Evolutionary conservation across 2,329 filamentous ascomycete species (phyloP).

Genomic region (Beauveria brongniartii): DNA sequence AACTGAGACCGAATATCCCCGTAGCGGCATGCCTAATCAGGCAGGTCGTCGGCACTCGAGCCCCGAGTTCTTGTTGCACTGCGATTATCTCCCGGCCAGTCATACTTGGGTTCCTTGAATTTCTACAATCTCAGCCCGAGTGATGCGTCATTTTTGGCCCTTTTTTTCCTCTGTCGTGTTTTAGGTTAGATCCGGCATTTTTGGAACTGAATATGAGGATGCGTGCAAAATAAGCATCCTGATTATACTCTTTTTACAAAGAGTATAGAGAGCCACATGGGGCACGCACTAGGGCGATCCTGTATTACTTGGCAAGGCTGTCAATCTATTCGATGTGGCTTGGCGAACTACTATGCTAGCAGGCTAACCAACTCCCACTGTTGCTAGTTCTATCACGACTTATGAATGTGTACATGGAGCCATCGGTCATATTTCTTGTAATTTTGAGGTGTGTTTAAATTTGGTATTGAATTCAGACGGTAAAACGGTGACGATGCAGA

Average conservation of each 20-base stretch:
- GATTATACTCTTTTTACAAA: no score
- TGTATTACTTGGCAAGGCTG: background rate
- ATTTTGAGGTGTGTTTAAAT: no score
- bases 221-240: no score
- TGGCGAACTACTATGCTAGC: no score
- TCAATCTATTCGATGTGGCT: background rate
- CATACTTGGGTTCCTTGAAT: background rate
- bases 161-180: background rate
- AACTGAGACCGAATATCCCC: background rate
- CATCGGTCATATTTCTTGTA: no score
- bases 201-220: background rate
- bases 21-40: slow-evolving; percentile 5
- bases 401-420: no score
- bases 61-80: background rate
- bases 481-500: no score
- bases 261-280: background rate
- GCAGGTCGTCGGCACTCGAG: slow-evolving; percentile 5
- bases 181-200: background rate
- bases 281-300: background rate
- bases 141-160: background rate
- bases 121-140: background rate
- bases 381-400: no score
- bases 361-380: no score
- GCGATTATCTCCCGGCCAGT: background rate
- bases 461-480: no score